Evolutionary conservation across 768 basidiomycete genomes (phyloP), one percentile per base, ranked within the genome.

Genomic region (Leccinum barrowsii): DNA sequence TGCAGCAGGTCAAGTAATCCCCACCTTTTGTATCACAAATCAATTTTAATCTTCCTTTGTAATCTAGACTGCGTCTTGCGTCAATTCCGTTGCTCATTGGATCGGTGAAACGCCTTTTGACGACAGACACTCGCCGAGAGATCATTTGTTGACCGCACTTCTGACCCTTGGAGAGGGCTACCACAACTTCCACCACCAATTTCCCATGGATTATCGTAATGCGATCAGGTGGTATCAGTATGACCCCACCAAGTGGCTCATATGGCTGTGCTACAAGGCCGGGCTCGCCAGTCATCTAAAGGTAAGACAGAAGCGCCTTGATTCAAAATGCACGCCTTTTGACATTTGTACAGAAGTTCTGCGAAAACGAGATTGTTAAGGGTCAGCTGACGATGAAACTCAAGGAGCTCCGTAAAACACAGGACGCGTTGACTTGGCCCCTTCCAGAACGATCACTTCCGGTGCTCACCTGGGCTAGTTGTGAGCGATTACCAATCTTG

Each of bases 101-200:
- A 46, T 57, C 5, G 50, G 56, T 5, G 56, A 57, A 24, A 53
- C 30, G 10, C 56, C 51, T 26, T 57, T 44, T 28, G 56, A 54
- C 42, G 56, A 57, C 19, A 57, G 32, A 24, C 50, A 46, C 28
- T 32, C 56, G 1, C 51, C 51, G 8, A 53, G 13, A 47, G 51
- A 46, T 54, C 51, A 54, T 15, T 26, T 54, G 11, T 15, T 57
- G 40, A 53, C 56, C 12, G 51, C 56, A 13, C 30, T 57, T 30
- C 11, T 57, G 24, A 57, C 50, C 11, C 35, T 53, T 10, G 51
- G 40, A 42, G 56, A 57, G 44, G 56, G 56, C 28, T 57, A 51
- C 40, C 56, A 57, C 12, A 57, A 51, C n/a, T 51, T 51, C 40
- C 56, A 57, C 24, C 56, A 51, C 26, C 56, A 57, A n/a, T 57